phyloP scores from a whole-genome alignment of 495 filamentous ascomycete genomes.

The Pseudoneurospora amorphoporcata region DNA sequence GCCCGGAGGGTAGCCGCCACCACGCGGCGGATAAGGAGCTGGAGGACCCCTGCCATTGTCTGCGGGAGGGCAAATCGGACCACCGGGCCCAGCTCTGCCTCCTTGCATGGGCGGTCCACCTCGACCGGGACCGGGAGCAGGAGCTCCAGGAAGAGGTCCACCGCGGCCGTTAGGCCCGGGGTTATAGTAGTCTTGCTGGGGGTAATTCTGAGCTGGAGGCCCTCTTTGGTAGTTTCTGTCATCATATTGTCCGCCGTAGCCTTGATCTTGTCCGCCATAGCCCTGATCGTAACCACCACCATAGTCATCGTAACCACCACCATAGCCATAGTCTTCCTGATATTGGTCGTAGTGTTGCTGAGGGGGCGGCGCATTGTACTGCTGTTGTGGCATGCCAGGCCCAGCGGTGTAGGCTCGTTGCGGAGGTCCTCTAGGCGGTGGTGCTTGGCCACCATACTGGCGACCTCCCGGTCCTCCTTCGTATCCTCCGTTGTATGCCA shows the following conservation, averaged over 20 bases:
- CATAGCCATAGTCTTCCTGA: constrained; percentile 42
- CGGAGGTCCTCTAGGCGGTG: constrained; percentile 40
- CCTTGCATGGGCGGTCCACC: constrained; percentile 29
- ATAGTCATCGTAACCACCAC: constrained; percentile 40
- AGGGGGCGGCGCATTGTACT: constrained; percentile 40
- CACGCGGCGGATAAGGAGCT: constrained; percentile 21
- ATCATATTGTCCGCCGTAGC: constrained; percentile 25
- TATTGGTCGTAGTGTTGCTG: constrained; percentile 39
- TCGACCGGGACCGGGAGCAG: constrained; percentile 18
- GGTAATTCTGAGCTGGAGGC: constrained; percentile 40
- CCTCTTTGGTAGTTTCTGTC: constrained; percentile 40
- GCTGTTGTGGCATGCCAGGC: constrained; percentile 29
- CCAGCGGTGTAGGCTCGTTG: constrained; percentile 32
- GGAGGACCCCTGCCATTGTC: constrained; percentile 23
- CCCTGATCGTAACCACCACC: constrained; percentile 30
- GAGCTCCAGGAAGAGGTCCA: constrained; percentile 7
- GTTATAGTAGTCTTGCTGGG: constrained; percentile 43
- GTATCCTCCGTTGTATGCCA: constrained; percentile 41
- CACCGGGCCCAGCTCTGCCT: constrained; percentile 29
- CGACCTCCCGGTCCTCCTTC: constrained; percentile 28
- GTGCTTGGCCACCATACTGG: constrained; percentile 36
- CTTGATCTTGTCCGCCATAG: constrained; percentile 25
- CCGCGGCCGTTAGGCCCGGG: constrained; percentile 27
- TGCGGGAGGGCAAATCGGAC: constrained; percentile 31
- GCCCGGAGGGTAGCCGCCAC: constrained; percentile 21